These are phyloP conservation scores for Ophiostoma populinum DNA, from an alignment of 2,329 filamentous ascomycete species.

Conservation along the genomic window DNA sequence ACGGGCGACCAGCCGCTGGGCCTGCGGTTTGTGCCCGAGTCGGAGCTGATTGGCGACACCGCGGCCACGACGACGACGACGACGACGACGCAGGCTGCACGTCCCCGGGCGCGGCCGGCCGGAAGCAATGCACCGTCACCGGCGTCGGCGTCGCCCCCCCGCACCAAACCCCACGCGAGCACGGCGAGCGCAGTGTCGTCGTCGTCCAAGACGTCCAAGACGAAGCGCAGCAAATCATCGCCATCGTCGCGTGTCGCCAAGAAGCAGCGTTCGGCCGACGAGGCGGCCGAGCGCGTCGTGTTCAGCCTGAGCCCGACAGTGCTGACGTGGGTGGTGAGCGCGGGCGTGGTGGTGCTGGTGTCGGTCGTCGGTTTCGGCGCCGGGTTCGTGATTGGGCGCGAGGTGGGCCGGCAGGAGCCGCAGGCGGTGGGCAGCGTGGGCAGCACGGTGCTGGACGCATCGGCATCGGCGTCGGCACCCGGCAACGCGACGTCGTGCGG, in stretches of 20 bases:
- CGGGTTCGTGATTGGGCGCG: constrained; percentile 43
- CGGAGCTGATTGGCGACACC: constrained; percentile 29
- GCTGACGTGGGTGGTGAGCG: constrained; percentile 47
- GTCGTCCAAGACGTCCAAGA: constrained; percentile 29
- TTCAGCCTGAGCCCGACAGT: constrained; percentile 39
- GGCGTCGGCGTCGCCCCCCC: constrained; percentile 7
- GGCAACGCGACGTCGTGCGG: constrained; percentile 30
- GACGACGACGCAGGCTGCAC: constrained; percentile 10
- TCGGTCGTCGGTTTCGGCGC: constrained; percentile 53
- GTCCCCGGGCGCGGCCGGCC: not conserved
- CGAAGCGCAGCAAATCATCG: constrained; percentile 21
- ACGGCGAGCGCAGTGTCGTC: constrained; percentile 7
- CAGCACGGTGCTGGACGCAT: constrained; percentile 14
- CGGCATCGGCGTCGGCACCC: constrained; percentile 23
- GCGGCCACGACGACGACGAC: not conserved
- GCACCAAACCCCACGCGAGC: constrained; percentile 9
- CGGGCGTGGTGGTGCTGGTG: constrained; percentile 49
- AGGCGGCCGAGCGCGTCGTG: constrained; percentile 17
- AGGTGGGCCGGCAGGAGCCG: constrained; percentile 44
- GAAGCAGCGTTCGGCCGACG: constrained; percentile 34
- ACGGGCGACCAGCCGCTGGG: constrained; percentile 37
- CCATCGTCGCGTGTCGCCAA: constrained; percentile 29
- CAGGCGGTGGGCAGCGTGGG: constrained; percentile 10
- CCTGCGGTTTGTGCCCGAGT: constrained; percentile 41
- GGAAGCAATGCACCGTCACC: too few relatives aligned